Evolutionary conservation across 305 asterid species (phyloP), one percentile per base, ranked within the genome.

Genomic region (Lippia alba): DNA sequence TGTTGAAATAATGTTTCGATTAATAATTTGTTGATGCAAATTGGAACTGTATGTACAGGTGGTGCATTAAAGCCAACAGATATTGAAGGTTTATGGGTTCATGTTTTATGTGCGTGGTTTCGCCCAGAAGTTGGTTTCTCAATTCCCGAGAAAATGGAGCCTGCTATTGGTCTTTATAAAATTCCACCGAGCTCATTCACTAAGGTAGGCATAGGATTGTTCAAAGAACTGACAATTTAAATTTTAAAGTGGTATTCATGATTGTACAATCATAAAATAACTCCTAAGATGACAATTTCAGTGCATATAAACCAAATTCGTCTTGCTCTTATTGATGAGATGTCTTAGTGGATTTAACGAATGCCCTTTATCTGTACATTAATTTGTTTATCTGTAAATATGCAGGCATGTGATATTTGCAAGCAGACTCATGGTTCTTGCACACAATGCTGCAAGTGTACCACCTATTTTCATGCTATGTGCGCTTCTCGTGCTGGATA

Each of bases 61-160:
- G 99, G 99, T 79, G 98, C 99, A 12, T 66, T 95, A 60, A 95
- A 90, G 85, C 96, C 98, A 75, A 90, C 98, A 20, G 98, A 95
- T 72, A 74, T 86, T 65, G 96, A 85, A 62, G 72, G 53, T 68
- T 71, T 95, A 69, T 95, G 99, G 99, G 96, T 90, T 75, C 99
- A 95, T 76, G 91, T 95, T 67, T 86, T 91, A n/a, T 95, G 99
- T 71, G 99, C 96, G 0, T 95, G 99, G 98, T 92, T 90, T 76
- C 87, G 86, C 65, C 97, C 98, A 3, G 98, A 95, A 85, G 91
- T 89, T 71, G 87, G 91, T 72, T 92, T 92, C 76, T 66, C 73
- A 64, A 76, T 84, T 86, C 86, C 84, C 10, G 89, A 85, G 78
- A 87, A 80, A 74, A 95, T 95, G 99, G 99, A 95, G 80, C 98